Evolutionary conservation across 257 asterid genomes (phyloP).

Genomic region (Solanum clarkiae): DNA sequence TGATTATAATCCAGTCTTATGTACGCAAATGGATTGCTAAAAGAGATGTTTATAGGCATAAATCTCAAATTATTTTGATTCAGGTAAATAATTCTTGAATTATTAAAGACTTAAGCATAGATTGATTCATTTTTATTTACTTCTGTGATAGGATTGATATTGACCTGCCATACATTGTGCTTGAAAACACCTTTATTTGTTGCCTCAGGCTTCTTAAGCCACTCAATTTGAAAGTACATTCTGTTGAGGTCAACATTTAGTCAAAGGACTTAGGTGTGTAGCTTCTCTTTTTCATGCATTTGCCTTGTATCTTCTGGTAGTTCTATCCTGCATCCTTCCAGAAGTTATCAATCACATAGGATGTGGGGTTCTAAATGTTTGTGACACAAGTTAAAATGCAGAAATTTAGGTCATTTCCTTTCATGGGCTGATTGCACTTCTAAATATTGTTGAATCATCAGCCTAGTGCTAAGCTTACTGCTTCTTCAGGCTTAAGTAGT

Average conservation of each 20-base stretch:
- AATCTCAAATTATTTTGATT: slow-evolving; percentile 17
- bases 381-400: background rate
- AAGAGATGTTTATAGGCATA: slow-evolving; percentile 27
- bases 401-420: background rate
- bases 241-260: background rate
- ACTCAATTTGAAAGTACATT: background rate
- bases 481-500: background rate
- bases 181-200: background rate
- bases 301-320: background rate
- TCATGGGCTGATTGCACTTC: background rate
- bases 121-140: background rate
- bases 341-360: background rate
- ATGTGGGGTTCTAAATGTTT: background rate
- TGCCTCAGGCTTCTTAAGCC: background rate
- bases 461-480: background rate
- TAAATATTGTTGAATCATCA: background rate
- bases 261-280: background rate
- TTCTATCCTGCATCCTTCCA: background rate
- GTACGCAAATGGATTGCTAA: slow-evolving; percentile 68
- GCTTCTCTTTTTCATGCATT: background rate
- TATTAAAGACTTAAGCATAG: background rate
- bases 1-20: slow-evolving; percentile 53
- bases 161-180: background rate
- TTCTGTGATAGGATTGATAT: background rate
- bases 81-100: slow-evolving; percentile 37